Conservation (phyloP, 2,329 filamentous ascomycete species). For the Apiospora saccharicola region DNA sequence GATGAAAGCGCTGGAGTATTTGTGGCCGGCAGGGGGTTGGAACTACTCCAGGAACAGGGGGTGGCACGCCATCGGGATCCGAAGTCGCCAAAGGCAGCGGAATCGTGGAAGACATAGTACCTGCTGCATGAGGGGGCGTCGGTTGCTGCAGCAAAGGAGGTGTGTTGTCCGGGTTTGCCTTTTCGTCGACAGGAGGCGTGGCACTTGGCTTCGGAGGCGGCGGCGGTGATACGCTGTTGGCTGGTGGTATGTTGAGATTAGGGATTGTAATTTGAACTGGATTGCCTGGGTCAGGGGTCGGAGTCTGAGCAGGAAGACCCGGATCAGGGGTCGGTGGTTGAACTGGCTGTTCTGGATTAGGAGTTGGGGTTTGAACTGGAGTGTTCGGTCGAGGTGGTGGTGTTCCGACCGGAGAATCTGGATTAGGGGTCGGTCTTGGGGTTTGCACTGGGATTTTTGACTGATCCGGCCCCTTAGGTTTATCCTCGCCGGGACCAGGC, state of each 20-base stretch:
- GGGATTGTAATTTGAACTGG: background rate
- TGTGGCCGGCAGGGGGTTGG: background rate
- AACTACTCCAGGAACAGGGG: conserved; percentile 3
- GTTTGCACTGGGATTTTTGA: background rate
- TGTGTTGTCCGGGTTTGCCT: too few species aligned
- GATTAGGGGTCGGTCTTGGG: background rate
- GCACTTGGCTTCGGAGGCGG: background rate
- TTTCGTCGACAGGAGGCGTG: background rate
- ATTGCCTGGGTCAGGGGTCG: background rate
- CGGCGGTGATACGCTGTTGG: background rate
- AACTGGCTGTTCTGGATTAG: background rate
- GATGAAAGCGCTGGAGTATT: background rate
- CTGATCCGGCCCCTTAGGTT: background rate
- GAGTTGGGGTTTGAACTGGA: background rate
- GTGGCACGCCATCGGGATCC: background rate
- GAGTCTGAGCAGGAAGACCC: background rate
- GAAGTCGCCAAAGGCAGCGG: background rate
- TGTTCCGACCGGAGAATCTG: background rate
- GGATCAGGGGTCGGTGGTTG: background rate
- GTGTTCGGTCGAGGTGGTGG: background rate
- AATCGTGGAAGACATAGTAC: background rate
- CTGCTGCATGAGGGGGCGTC: background rate
- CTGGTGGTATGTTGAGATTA: background rate
- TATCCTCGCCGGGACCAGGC: background rate
- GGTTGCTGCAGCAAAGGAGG: background rate